Percentiles rank a stretch among this genome's conserved stretches.
Conservation (phyloP, 495 filamentous ascomycete species). For the Corynascus novoguineensis region DNA sequence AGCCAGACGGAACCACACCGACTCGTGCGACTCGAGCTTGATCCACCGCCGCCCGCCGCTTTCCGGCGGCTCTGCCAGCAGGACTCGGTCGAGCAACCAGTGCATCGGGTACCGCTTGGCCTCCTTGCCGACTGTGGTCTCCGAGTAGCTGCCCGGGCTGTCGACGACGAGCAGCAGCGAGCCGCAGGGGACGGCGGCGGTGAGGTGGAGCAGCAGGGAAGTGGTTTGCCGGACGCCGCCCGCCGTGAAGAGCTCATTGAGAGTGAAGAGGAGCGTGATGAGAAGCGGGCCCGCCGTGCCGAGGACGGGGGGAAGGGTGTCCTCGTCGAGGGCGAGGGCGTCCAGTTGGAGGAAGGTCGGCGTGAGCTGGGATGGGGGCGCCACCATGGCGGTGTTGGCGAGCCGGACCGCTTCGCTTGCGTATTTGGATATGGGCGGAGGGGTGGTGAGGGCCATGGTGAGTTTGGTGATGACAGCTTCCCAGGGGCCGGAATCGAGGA, state of each 20-base stretch:
- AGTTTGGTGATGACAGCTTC: slow-evolving; percentile 52
- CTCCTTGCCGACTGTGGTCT: slow-evolving; percentile 56
- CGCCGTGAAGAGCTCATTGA: slow-evolving; percentile 87
- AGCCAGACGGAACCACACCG: slow-evolving; percentile 75
- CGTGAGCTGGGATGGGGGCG: slow-evolving; percentile 29
- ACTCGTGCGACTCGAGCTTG: slow-evolving; percentile 65
- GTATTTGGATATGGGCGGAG: slow-evolving; percentile 49
- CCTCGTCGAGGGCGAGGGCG: slow-evolving; percentile 49
- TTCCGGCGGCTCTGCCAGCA: slow-evolving; percentile 43
- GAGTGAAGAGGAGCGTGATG: slow-evolving; percentile 83
- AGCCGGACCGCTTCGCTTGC: slow-evolving; percentile 48
- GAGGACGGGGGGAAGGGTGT: slow-evolving; percentile 39
- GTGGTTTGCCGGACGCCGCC: slow-evolving; percentile 70
- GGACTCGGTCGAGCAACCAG: slow-evolving; percentile 80
- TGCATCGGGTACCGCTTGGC: slow-evolving; percentile 84
- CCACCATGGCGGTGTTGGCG: slow-evolving; percentile 42
- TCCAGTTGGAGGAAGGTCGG: slow-evolving; percentile 57
- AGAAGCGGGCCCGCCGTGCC: slow-evolving; percentile 37
- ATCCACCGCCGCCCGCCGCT: slow-evolving; percentile 53
- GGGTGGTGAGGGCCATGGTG: slow-evolving; percentile 36
- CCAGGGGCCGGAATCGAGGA: slow-evolving; percentile 82
- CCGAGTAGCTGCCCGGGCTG: slow-evolving; percentile 88
- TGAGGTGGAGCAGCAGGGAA: slow-evolving; percentile 61
- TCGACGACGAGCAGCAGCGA: slow-evolving; percentile 81
- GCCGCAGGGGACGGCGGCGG: slow-evolving; percentile 47